phyloP scores from a whole-genome alignment of 805 yeast species.

The Kurtzmaniella cleridarum region DNA sequence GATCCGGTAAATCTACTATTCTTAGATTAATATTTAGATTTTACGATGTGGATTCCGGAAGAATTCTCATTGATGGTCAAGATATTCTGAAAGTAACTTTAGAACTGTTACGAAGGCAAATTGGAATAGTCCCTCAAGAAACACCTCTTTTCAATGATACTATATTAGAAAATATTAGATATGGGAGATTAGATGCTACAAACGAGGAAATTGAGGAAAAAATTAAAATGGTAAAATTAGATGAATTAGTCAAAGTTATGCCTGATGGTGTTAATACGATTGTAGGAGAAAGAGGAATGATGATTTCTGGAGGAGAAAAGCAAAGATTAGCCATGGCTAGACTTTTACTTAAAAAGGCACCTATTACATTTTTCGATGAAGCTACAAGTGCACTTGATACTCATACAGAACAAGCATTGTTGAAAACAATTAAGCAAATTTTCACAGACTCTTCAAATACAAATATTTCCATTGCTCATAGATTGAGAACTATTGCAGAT shows the following conservation, averaged over 20 bases:
- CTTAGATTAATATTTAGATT: constrained; percentile 80
- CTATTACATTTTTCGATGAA: constrained; percentile 92
- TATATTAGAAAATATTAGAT: constrained; percentile 79
- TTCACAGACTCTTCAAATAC: constrained; percentile 56
- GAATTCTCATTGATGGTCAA: constrained; percentile 82
- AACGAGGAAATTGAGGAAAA: constrained; percentile 66
- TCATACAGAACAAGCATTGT: constrained; percentile 83
- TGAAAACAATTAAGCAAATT: constrained; percentile 66
- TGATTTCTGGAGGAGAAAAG: constrained; percentile 99
- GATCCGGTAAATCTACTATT: constrained; percentile 92
- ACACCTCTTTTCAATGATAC: constrained; percentile 94
- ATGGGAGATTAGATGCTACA: constrained; percentile 71
- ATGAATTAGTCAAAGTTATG: constrained; percentile 54
- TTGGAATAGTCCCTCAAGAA: constrained; percentile 97
- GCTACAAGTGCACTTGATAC: constrained; percentile 97
- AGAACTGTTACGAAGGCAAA: constrained; percentile 63
- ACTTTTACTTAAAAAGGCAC: constrained; percentile 76
- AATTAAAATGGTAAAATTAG: constrained; percentile 66
- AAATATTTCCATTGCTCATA: constrained; percentile 87
- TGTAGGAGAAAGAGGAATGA: constrained; percentile 97
- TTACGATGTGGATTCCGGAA: constrained; percentile 75
- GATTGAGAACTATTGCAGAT: constrained; percentile 90
- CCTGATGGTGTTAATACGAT: constrained; percentile 83
- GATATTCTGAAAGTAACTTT: constrained; percentile 72
- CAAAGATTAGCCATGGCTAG: constrained; percentile 93